Evolutionary conservation across 2,329 filamentous ascomycete genomes (phyloP).

Genomic region (Botrytis aclada): DNA sequence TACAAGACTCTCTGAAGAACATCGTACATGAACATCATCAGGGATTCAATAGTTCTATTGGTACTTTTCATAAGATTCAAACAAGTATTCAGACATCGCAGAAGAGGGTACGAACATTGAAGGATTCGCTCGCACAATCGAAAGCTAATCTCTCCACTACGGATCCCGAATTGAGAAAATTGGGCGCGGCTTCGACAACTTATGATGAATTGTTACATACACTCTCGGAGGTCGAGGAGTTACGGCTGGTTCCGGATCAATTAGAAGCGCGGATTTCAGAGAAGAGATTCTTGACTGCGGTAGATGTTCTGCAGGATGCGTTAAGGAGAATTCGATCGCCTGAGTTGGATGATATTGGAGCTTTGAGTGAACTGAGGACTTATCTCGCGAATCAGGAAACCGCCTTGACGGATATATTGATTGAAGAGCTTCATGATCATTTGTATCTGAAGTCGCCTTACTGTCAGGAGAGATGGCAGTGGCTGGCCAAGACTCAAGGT

Average conservation of each 20-base stretch:
- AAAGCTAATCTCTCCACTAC: slow-evolving; percentile 79
- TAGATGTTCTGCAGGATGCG: slow-evolving; percentile 86
- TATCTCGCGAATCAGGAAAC: slow-evolving; percentile 94
- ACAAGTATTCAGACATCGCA: slow-evolving; percentile 87
- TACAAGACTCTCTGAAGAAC: slow-evolving; percentile 88
- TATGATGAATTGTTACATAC: slow-evolving; percentile 88
- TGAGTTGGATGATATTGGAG: slow-evolving; percentile 88
- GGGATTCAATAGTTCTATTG: slow-evolving; percentile 98
- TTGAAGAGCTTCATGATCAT: slow-evolving; percentile 97
- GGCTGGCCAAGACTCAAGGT: slow-evolving; percentile 66
- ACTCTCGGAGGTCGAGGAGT: slow-evolving; percentile 78
- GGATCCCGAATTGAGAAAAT: slow-evolving; percentile 85
- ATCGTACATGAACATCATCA: slow-evolving; percentile 99
- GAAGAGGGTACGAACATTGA: slow-evolving; percentile 75
- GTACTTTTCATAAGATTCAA: slow-evolving; percentile 98
- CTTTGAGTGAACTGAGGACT: slow-evolving; percentile 76
- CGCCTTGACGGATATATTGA: slow-evolving; percentile 84
- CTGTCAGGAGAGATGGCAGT: slow-evolving; percentile 93
- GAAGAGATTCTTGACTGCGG: slow-evolving; percentile 89
- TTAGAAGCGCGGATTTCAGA: slow-evolving; percentile 93
- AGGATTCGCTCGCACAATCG: slow-evolving; percentile 76
- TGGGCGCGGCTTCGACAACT: slow-evolving; percentile 81
- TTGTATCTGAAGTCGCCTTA: slow-evolving; percentile 97
- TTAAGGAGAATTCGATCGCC: slow-evolving; percentile 79
- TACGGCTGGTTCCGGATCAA: slow-evolving; percentile 86